Evolutionary conservation across 1,284 basidiomycete species (phyloP), one percentile per base, ranked within the genome.

Genomic region (Coniferiporia sulphurascens): DNA sequence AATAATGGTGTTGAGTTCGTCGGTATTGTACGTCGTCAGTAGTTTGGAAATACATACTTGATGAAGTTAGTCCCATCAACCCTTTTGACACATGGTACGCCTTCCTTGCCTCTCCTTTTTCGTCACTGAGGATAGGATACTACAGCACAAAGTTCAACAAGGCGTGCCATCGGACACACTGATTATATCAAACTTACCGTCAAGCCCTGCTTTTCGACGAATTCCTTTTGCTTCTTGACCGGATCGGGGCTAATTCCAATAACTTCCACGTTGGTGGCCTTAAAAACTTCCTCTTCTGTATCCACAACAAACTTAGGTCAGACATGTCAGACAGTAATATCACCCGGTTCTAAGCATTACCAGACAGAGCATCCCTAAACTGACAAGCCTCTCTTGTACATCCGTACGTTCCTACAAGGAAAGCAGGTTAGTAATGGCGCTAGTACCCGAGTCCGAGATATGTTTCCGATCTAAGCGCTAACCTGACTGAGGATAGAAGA

Each of bases 351-450:
- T 13, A 68, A 27, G 27, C 27, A 78, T 62, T 58, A 86, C 86
- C 81, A 52, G 77, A 78, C 55, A 90, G 73, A 3, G 87, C 87
- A 74, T 92, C 87, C 22, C 90, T 81, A 71, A 93, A 91, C 55
- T 84, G 78, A 65, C 89, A 91, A 1, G 86, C 89, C 70, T 93
- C 84, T 67, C 80, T 85, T 8, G 87, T 92, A 70, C 91, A 92
- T 3, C 86, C 88, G 60, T 75, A 85, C 0, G 87, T 82, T 2
- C 86, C 89, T 89, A 63, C 7, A 44, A 27, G 35, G 38, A 15
- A 48, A 44, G 15, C n/a, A 43, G 12, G 17, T 17, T n/a, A 22
- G 12, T 48, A 12, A 62, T 54, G 32, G 43, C 45, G 15, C 17
- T 46, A 36, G 13, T 49, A 36, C 55, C n/a, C 48, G 58, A 27